Evolutionary conservation across 441 rosid species (phyloP).

Genomic region (Manihot esculenta): DNA sequence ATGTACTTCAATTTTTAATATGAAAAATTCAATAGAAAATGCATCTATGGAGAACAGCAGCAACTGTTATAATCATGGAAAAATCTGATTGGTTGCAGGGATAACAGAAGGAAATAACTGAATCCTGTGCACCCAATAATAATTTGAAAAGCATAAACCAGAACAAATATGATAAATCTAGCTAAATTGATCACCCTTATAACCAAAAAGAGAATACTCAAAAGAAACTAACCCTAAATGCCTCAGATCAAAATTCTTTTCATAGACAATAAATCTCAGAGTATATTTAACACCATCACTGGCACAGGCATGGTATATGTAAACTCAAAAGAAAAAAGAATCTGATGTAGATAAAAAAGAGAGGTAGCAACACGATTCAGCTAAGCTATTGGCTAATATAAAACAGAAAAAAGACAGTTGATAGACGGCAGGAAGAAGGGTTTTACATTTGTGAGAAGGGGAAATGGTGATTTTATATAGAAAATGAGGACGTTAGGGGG

Average conservation of each 20-base stretch:
- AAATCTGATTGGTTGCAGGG: no score
- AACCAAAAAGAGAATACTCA: background rate
- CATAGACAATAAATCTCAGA: slow-evolving; percentile 32
- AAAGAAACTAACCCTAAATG: slow-evolving; percentile 1
- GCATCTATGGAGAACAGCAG: no score
- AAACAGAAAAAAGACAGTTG: no score
- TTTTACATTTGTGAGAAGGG: background rate
- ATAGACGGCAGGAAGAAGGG: background rate
- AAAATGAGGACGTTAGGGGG: background rate
- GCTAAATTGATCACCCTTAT: background rate
- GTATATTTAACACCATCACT: slow-evolving; percentile 56
- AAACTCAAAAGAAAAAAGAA: background rate
- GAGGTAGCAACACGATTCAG: background rate
- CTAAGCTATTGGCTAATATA: no score
- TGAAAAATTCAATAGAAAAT: background rate
- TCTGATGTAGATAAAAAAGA: no score
- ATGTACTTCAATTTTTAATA: background rate
- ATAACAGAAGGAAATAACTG: no score
- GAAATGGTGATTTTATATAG: background rate
- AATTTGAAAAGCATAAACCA: no score
- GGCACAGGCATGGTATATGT: background rate
- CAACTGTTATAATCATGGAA: no score
- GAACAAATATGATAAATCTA: no score
- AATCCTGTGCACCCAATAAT: no score
- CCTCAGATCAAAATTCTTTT: slow-evolving; percentile 29